These are phyloP conservation scores for Astrothelium macrocarpum DNA, from an alignment of 495 filamentous ascomycete species.

Conservation along the genomic window DNA sequence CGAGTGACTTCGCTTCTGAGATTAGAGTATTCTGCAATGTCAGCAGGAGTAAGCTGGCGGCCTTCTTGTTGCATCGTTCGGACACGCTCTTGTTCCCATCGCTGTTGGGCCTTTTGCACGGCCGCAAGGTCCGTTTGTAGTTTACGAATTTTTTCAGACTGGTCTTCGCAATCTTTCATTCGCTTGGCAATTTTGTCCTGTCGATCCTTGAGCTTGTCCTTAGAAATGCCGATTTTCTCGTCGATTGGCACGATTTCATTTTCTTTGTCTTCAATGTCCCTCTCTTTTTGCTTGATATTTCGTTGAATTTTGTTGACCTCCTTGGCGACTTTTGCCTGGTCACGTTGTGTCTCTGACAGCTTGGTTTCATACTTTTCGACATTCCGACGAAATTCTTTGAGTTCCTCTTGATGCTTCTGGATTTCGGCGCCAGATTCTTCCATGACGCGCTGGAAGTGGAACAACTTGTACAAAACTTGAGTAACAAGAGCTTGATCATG, in stretches of 20 bases:
- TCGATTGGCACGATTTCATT: constrained; percentile 80
- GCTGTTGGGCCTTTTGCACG: constrained; percentile 83
- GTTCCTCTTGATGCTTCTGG: constrained; percentile 86
- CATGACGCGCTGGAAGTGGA: constrained; percentile 87
- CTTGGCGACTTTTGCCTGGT: constrained; percentile 67
- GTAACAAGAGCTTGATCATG: constrained; percentile 86
- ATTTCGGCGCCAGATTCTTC: constrained; percentile 87
- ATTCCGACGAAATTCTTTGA: constrained; percentile 83
- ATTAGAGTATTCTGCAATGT: constrained; percentile 82
- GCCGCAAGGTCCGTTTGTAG: constrained; percentile 66
- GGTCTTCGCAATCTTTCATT: constrained; percentile 61
- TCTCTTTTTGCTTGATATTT: constrained; percentile 73
- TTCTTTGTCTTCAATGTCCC: constrained; percentile 76
- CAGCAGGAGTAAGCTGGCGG: constrained; percentile 70
- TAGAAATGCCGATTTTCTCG: constrained; percentile 82
- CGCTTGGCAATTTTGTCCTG: constrained; percentile 59
- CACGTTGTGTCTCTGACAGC: constrained; percentile 77
- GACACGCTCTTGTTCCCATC: constrained; percentile 80
- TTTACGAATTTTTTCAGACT: constrained; percentile 54
- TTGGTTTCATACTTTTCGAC: constrained; percentile 76
- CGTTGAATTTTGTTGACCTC: constrained; percentile 76
- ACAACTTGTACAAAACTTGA: constrained; percentile 94
- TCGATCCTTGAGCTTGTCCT: constrained; percentile 55
- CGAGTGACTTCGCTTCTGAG: constrained; percentile 80
- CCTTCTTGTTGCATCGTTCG: constrained; percentile 77